Evolutionary conservation across 1,139 yeast genomes (phyloP), one percentile per base, ranked within the genome.

Genomic region (Sugiyamaella pinicola): DNA sequence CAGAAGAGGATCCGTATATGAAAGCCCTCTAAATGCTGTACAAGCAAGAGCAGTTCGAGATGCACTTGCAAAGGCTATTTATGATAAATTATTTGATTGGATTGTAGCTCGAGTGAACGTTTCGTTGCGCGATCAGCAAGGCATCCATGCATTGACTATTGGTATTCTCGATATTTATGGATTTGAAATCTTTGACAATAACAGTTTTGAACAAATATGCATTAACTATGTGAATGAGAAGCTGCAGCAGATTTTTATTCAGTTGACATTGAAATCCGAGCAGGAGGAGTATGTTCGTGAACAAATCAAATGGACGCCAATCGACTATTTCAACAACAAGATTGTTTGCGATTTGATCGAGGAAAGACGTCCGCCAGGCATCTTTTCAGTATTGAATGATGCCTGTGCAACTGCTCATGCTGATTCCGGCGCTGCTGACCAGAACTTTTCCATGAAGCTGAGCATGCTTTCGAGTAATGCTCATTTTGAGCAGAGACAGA

Each of bases 371-470:
- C 99, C 99, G 1, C 98, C 98, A 0, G 99, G 99, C 57, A 80
- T 95, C 49, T 91, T 95, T 74, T 95, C 99, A 2, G 96, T 96
- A 1, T 79, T 95, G 71, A 93, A 93, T 70, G 99, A 95, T 74
- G 93, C 98, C 0, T 85, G 91, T 67, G 97, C 97, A 47, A 95
- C 98, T 15, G 99, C 99, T 0, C 99, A 95, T 70, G 99, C 99
- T 2, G 99, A 95, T 68, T 87, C 97, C 1, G 81, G 77, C 54
- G 99, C 99, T 10, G 98, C 99, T 0, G 99, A 95, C 70, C 96
- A 90, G 73, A 89, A 95, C 2, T 95, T 95, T 71, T 87, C 95
- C 33, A 96, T 90, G 76, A 81, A 98, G 72, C 78, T 93, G 64
- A 87, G 90, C 60, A 78, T 89, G 83, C 87, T 95, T 55, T 77